phyloP scores from a whole-genome alignment of 352 stramenopile species.

The Ophiocytium majus region DNA sequence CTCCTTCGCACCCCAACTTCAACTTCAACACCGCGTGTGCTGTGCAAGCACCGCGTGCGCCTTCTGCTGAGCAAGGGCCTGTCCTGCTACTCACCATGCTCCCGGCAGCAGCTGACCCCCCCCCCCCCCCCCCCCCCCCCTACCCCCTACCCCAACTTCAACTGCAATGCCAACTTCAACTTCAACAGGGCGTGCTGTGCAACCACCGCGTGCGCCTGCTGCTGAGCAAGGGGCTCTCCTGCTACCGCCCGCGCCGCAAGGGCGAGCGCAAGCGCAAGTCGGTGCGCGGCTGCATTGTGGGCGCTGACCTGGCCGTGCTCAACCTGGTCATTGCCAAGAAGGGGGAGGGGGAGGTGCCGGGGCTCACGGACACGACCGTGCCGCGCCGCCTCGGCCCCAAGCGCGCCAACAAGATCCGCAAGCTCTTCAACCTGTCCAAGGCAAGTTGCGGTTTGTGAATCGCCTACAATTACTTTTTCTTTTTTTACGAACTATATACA shows the following conservation, averaged over 20 bases:
- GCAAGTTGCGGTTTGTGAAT: too few relatives aligned
- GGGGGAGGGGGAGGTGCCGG: constrained; percentile 89
- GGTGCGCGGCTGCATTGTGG: constrained; percentile 98
- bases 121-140: too few relatives aligned
- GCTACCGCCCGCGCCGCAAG: constrained; percentile 81
- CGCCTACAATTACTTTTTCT: too few relatives aligned
- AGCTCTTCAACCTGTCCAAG: constrained; percentile 99
- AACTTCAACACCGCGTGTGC: too few relatives aligned
- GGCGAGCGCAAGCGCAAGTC: constrained; percentile 98
- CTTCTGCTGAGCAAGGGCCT: constrained; percentile 96
- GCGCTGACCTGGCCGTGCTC: constrained; percentile 96
- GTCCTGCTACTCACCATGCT: constrained; percentile 97
- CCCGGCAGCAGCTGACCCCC: too few relatives aligned
- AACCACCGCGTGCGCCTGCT: constrained; percentile 97
- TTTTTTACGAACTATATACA: too few relatives aligned
- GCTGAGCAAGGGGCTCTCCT: constrained; percentile 95
- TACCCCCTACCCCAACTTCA: too few relatives aligned
- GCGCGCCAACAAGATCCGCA: constrained; percentile 99
- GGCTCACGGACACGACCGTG: constrained; percentile 89
- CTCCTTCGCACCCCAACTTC: too few relatives aligned
- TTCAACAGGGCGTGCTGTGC: constrained; percentile 85
- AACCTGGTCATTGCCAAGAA: constrained; percentile 98
- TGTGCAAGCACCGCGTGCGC: constrained; percentile 96
- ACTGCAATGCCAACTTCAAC: too few relatives aligned
- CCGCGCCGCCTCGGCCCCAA: constrained; percentile 97